phyloP scores from a whole-genome alignment of 495 filamentous ascomycete species.

The Bombardia bombarda region DNA sequence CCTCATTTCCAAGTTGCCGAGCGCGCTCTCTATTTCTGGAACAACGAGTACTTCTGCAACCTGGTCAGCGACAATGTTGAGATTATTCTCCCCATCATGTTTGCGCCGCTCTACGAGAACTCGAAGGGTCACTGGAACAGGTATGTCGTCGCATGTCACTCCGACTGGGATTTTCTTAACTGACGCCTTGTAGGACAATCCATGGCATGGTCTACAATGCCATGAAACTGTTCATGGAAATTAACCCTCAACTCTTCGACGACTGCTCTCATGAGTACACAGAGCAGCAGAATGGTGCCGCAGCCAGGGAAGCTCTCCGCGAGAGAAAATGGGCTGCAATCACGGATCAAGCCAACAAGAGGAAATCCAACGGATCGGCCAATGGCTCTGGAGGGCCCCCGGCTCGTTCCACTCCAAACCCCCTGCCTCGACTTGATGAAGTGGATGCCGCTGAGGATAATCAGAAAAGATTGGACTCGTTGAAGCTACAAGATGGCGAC shows the following conservation, averaged over 20 bases:
- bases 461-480: constrained; percentile 71
- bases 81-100: constrained; percentile 98
- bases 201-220: constrained; percentile 99
- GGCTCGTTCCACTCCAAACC: constrained; percentile 5
- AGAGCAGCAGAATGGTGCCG: constrained; percentile 86
- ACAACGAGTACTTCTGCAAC: constrained; percentile 99
- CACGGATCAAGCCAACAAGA: constrained; percentile 64
- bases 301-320: constrained; percentile 65
- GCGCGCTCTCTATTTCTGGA: constrained; percentile 98
- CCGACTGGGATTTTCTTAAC: not conserved
- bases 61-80: constrained; percentile 98
- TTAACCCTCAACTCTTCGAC: constrained; percentile 97
- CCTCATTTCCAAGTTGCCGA: constrained; percentile 99
- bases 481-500: constrained; percentile 69
- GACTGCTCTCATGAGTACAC: constrained; percentile 97
- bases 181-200: constrained; percentile 61
- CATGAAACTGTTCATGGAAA: constrained; percentile 99
- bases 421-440: constrained; percentile 50
- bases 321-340: constrained; percentile 83
- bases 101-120: constrained; percentile 96
- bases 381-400: constrained; percentile 9
- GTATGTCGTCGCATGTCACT: constrained; percentile 38
- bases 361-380: constrained; percentile 31
- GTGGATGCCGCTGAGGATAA: constrained; percentile 75
- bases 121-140: constrained; percentile 99